Evolutionary conservation across 2,329 filamentous ascomycete genomes (phyloP).

Genomic region (Volutella citrinella): DNA sequence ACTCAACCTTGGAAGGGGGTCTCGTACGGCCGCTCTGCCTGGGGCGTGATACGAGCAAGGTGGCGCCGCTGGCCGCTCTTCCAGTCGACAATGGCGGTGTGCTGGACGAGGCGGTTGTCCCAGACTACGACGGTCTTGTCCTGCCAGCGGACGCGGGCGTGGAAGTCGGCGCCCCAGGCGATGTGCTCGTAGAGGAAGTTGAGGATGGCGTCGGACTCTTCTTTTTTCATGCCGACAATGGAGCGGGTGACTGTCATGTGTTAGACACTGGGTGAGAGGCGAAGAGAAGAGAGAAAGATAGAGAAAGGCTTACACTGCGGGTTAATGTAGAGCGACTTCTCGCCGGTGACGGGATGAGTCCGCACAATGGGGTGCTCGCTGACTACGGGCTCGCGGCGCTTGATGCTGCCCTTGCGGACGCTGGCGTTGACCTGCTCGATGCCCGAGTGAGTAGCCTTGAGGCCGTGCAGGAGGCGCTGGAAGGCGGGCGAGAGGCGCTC

Average conservation of each 20-base stretch:
- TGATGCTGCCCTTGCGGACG: conserved; percentile 63
- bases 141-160: conserved; percentile 74
- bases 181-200: conserved; percentile 65
- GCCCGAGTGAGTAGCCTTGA: conserved; percentile 78
- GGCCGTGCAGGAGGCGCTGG: conserved; percentile 73
- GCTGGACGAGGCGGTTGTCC: conserved; percentile 79
- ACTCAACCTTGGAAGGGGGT: conserved; percentile 46
- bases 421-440: conserved; percentile 75
- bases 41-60: conserved; percentile 77
- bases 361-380: conserved; percentile 75
- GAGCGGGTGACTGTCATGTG: conserved; percentile 64
- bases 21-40: conserved; percentile 75
- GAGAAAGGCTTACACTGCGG: conserved; percentile 64
- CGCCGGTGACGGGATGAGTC: conserved; percentile 78
- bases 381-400: conserved; percentile 71
- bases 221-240: conserved; percentile 81
- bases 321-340: conserved; percentile 82
- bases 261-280: neutral
- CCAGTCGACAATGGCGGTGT: conserved; percentile 82
- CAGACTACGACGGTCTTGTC: conserved; percentile 79
- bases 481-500: conserved; percentile 75
- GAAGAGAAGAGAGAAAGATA: too few relatives aligned
- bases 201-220: conserved; percentile 75
- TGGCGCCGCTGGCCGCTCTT: conserved; percentile 74
- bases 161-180: conserved; percentile 59